These are phyloP conservation scores for Blastocladiella emersonii DNA, from an alignment of 371 early-diverging fungal genomes.

Conservation along the genomic window DNA sequence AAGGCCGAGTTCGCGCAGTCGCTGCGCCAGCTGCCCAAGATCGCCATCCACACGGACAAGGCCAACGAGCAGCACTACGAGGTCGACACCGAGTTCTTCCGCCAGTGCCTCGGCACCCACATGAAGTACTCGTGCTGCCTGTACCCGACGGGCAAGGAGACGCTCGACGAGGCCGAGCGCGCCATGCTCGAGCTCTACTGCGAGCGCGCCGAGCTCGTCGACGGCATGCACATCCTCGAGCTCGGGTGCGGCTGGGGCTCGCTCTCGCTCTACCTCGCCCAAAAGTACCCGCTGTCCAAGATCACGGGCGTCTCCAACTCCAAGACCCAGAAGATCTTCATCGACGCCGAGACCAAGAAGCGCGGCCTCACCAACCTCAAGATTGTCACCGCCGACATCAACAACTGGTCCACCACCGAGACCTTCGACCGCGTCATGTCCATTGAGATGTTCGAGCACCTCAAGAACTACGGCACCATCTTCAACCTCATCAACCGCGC, in stretches of 20 bases:
- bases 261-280: conserved; percentile 28
- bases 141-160: conserved; percentile 23
- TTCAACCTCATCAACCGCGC: conserved; percentile 31
- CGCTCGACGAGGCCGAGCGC: conserved; percentile 36
- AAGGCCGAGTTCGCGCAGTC: conserved; percentile 20
- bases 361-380: conserved; percentile 29
- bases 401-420: conserved; percentile 14
- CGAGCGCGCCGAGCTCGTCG: conserved; percentile 25
- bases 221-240: conserved; percentile 39
- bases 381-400: conserved; percentile 37
- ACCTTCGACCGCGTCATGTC: conserved; percentile 37
- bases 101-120: conserved; percentile 24
- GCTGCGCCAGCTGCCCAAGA: conserved; percentile 16
- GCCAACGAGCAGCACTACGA: conserved; percentile 52
- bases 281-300: conserved; percentile 30
- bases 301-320: conserved; percentile 41
- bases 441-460: conserved; percentile 51
- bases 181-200: conserved; percentile 43
- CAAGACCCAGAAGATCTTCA: conserved; percentile 27
- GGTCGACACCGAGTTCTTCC: conserved; percentile 26
- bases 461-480: conserved; percentile 38
- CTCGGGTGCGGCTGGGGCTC: conserved; percentile 49
- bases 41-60: conserved; percentile 38
- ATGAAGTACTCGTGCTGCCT: conserved; percentile 45
- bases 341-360: conserved; percentile 18